Base-by-base conservation (phyloP, 2,329 filamentous ascomycete species). In the Calycina herbarum region DNA sequence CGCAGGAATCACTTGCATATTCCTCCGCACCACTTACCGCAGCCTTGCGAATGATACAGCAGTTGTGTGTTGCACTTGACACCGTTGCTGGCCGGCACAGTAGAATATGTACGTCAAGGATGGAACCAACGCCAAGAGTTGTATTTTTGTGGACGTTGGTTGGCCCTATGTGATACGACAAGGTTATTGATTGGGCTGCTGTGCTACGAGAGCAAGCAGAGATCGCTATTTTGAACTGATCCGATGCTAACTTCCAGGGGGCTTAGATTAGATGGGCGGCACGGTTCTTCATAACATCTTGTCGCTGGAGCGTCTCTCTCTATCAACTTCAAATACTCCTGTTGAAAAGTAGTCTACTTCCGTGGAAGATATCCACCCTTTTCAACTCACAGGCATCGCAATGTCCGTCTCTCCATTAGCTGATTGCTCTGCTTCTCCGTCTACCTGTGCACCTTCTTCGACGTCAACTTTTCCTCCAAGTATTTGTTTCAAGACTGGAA, bases 121-220 rank as follows among this genome's bases (percentile, higher is more conserved):
- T 60, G 33, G 38, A n/a, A 60, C 58, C 35, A 60, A 60, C 58
- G 58, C 58, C 38, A 48, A 60, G 58, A 35, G 20, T 17, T 42
- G n/a, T 42, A 13, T 40, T 42, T 27, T 42, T 17, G 17, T 15
- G n/a, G 58, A 27, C 17, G n/a, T 3, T 60, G 58, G 40, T 29
- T 60, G 33, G 58, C 17, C 10, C 24, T 24, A 2, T 13, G 10
- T 7, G 7, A 24, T 6, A 20, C 10, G 20, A 54, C 48, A 54
- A 27, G 48, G 48, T 54, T 24, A 27, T 54, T 13, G 48, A 54
- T 54, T 54, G 48, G 48, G 48, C 48, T 54, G 20, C 24, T 13
- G 48, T 54, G 48, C 48, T 54, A 54, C 48, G 48, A 13, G 20
- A 13, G 20, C 11, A 54, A 11, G n/a, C 20, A 54, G 20, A 27